Base-by-base conservation (phyloP, 2,329 filamentous ascomycete genomes). In the Ambrosiella cleistominuta region DNA sequence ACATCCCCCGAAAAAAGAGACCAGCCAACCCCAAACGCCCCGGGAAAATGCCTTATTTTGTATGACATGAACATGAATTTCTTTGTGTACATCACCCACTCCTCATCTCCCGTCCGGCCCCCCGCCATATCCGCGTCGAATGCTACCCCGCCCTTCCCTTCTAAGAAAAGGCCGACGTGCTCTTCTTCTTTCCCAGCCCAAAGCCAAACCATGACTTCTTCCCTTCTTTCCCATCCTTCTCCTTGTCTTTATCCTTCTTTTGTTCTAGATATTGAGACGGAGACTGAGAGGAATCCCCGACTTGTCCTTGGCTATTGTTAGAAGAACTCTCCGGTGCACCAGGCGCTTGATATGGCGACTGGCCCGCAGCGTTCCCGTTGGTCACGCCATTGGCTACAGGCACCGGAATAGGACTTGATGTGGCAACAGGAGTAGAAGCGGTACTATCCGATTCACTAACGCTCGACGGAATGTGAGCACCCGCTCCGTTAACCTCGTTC, bases 121-220 rank as follows among this genome's bases (percentile, higher is more conserved):
- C 15, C 17, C 3, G 35, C 19, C 8, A 27, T 8, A 8, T 35
- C 5, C 47, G 17, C 47, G 47, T 27, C 27, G 27, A 27, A 27
- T 27, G 27, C 27, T 3, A 27, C 27, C 27, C 27, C 47, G 27
- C 47, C 11, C 3, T 51, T 54, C 38, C 60, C 56, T 51, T 58
- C 61, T 60, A 61, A 42, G 60, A 61, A 57, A 61, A 45, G 58
- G 73, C 66, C 57, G 69, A 67, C 57, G 72, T 75, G 66, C 76
- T 81, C 73, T 82, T 85, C 72, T 85, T 86, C 65, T 78, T 72
- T 3, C 82, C 79, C 36, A 86, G 63, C 62, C 76, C 70, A 63
- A 79, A 78, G 61, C 72, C 81, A 64, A 85, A 84, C 49, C 80
- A 72, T 64, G 79, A 79, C 67, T 56, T 54, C 11, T 54, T 52